Evolutionary conservation across 1,139 yeast genomes (phyloP).

Genomic region (Casaregolazyma suthepensis): DNA sequence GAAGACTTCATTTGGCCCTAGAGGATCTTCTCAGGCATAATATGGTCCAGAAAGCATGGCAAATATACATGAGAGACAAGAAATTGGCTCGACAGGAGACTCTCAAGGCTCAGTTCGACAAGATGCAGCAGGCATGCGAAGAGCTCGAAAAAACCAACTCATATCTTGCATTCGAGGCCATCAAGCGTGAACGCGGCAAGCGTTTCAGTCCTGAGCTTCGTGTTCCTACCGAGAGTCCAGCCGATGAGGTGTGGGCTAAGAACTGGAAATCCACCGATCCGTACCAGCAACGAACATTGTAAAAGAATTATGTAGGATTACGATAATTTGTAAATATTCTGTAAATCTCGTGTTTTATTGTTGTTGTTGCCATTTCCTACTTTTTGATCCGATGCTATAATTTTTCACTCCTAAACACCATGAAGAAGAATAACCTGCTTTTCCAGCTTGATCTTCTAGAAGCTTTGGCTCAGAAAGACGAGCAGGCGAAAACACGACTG

Average conservation of each 20-base stretch:
- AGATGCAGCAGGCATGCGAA: slow-evolving; percentile 68
- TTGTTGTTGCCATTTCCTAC: not conserved
- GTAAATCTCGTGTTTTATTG: not conserved
- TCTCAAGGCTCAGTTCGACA: slow-evolving; percentile 56
- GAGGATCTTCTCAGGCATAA: slow-evolving; percentile 86
- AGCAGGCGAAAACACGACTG: slow-evolving; percentile 23
- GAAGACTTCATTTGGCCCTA: slow-evolving; percentile 61
- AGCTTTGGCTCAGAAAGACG: slow-evolving; percentile 10
- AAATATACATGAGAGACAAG: slow-evolving; percentile 47
- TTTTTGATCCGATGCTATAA: not conserved
- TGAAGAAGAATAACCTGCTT: slow-evolving; percentile 30
- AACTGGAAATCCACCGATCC: slow-evolving; percentile 41
- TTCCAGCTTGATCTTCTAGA: slow-evolving; percentile 36
- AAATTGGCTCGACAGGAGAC: slow-evolving; percentile 38
- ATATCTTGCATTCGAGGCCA: slow-evolving; percentile 45
- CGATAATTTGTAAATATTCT: not conserved
- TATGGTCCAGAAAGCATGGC: slow-evolving; percentile 83
- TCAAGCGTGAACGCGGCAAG: slow-evolving; percentile 45
- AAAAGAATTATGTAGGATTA: not conserved
- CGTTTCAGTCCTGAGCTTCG: slow-evolving; percentile 53
- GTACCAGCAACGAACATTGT: slow-evolving; percentile 7
- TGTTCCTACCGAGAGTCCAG: slow-evolving; percentile 89
- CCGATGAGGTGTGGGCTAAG: slow-evolving; percentile 74
- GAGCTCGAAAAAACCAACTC: slow-evolving; percentile 52
- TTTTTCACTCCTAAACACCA: slow-evolving; percentile 3